Conservation (phyloP, 345 rosid genomes). For the Streptanthus diversifolius region DNA sequence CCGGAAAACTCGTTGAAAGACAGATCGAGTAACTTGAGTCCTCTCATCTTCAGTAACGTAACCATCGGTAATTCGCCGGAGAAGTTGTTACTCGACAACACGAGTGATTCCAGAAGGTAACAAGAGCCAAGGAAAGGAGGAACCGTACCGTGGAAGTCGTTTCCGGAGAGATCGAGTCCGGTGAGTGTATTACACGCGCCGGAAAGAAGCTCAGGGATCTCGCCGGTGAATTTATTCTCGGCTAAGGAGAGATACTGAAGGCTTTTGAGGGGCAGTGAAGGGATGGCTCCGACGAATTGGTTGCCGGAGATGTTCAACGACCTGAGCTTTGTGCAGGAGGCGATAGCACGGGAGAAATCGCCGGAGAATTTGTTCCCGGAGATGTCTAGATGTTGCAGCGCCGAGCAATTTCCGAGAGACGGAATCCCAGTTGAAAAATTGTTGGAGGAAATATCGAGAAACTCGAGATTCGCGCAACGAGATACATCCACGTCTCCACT, state of each 20-base stretch:
- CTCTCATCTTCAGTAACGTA: slow-evolving; percentile 56
- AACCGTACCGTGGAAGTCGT: slow-evolving; percentile 63
- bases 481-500: slow-evolving; percentile 69
- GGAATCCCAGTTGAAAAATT: slow-evolving; percentile 58
- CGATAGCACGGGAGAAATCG: slow-evolving; percentile 55
- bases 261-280: slow-evolving; percentile 48
- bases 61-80: slow-evolving; percentile 69
- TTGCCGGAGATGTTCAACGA: slow-evolving; percentile 69
- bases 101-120: slow-evolving; percentile 49
- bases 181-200: slow-evolving; percentile 66
- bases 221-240: slow-evolving; percentile 55
- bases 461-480: slow-evolving; percentile 49
- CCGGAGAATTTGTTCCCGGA: slow-evolving; percentile 66
- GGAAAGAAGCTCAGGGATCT: slow-evolving; percentile 58
- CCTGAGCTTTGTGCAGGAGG: slow-evolving; percentile 50
- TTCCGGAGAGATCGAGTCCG: slow-evolving; percentile 69
- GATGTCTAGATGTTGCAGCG: slow-evolving; percentile 65
- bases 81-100: slow-evolving; percentile 59
- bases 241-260: slow-evolving; percentile 55
- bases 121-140: slow-evolving; percentile 65
- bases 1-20: slow-evolving; percentile 63
- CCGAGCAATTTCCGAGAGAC: slow-evolving; percentile 60
- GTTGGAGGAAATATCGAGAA: slow-evolving; percentile 70
- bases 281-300: slow-evolving; percentile 58
- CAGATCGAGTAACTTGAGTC: slow-evolving; percentile 51